A percentile compares a stretch with the other conserved stretches of the same genome.
These are phyloP conservation scores for Boletus pseudo-olivaceus DNA, from an alignment of 768 basidiomycete genomes.

Conservation along the genomic window DNA sequence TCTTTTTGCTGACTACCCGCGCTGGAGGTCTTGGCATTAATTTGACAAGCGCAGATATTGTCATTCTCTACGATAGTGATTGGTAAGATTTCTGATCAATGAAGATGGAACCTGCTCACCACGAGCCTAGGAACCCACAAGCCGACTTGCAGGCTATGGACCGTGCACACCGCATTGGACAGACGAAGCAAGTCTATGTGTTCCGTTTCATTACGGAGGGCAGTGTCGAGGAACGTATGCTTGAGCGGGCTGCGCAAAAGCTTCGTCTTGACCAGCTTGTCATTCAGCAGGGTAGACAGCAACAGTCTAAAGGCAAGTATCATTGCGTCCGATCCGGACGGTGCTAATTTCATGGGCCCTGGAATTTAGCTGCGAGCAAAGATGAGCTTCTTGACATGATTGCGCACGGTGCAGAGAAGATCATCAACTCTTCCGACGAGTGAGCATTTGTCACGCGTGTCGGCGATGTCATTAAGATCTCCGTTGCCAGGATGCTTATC, in stretches of 20 bases:
- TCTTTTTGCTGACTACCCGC: slow-evolving; percentile 94
- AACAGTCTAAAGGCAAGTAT: slow-evolving; percentile 69
- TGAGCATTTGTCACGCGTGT: slow-evolving; percentile 34
- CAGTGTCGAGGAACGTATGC: slow-evolving; percentile 89
- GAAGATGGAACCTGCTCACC: background rate
- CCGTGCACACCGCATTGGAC: slow-evolving; percentile 94
- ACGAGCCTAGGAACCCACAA: slow-evolving; percentile 80
- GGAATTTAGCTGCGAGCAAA: slow-evolving; percentile 74
- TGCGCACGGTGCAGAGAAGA: slow-evolving; percentile 94
- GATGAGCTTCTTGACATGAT: slow-evolving; percentile 99
- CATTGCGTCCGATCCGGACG: background rate
- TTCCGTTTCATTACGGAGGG: slow-evolving; percentile 84
- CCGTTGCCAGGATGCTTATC: slow-evolving; percentile 53
- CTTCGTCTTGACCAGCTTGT: slow-evolving; percentile 92
- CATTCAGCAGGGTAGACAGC: slow-evolving; percentile 91
- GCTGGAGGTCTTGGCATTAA: slow-evolving; percentile 98
- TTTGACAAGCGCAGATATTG: slow-evolving; percentile 89
- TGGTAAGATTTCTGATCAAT: slow-evolving; percentile 52
- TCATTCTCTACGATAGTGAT: slow-evolving; percentile 94
- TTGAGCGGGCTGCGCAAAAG: slow-evolving; percentile 91
- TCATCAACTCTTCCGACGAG: slow-evolving; percentile 80
- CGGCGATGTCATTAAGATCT: background rate
- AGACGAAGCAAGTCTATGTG: slow-evolving; percentile 85
- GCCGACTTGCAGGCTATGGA: slow-evolving; percentile 99
- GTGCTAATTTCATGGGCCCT: background rate